These are phyloP conservation scores for Entoloma clypeatum DNA, from an alignment of 1,284 basidiomycete species.

Conservation along the genomic window DNA sequence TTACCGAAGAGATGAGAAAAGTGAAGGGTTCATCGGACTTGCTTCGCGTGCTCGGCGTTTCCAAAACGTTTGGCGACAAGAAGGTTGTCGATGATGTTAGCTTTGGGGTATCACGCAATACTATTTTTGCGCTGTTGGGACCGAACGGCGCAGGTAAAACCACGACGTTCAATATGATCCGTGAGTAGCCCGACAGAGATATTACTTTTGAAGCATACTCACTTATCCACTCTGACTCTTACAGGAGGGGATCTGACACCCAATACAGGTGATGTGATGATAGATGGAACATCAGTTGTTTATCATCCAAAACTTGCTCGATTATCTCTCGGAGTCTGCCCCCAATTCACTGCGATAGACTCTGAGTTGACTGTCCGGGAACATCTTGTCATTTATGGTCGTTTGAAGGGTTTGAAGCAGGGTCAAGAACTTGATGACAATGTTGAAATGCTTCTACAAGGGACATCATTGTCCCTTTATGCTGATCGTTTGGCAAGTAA, in stretches of 20 bases:
- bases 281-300: constrained; percentile 61
- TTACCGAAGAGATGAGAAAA: constrained; percentile 49
- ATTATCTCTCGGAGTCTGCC: constrained; percentile 71
- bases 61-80: constrained; percentile 57
- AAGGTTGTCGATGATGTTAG: constrained; percentile 72
- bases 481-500: constrained; percentile 68
- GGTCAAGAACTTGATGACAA: constrained; percentile 50
- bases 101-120: constrained; percentile 60
- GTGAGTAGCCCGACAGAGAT: too few relatives aligned
- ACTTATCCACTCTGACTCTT: not conserved
- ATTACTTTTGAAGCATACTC: too few relatives aligned
- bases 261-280: constrained; percentile 61
- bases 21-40: constrained; percentile 50
- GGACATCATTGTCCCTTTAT: constrained; percentile 57
- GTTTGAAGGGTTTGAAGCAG: constrained; percentile 60
- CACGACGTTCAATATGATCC: constrained; percentile 73
- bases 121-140: constrained; percentile 73
- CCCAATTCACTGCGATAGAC: constrained; percentile 81
- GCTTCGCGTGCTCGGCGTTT: constrained; percentile 58
- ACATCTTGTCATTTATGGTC: constrained; percentile 65
- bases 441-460: constrained; percentile 55
- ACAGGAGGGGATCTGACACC: constrained; percentile 59
- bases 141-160: constrained; percentile 84
- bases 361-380: constrained; percentile 72
- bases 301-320: constrained; percentile 56